A percentile compares a stretch with the other conserved stretches of the same genome.
Conservation (phyloP, 148 eudicot species). For the Vaccinium myrtillus region DNA sequence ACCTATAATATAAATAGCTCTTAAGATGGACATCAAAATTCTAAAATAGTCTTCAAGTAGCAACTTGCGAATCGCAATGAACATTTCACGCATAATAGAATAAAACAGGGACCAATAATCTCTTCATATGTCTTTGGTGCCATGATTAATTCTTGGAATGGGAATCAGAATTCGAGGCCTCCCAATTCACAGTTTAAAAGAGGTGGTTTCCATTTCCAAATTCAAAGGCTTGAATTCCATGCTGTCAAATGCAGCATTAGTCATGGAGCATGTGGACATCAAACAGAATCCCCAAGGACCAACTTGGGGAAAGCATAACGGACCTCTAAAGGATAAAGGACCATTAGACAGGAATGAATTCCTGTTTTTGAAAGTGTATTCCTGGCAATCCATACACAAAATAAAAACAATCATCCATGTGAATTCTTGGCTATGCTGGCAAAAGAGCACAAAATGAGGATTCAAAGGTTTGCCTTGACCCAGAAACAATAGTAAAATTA, state of each 20-base stretch:
- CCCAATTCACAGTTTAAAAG: background rate
- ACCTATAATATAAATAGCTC: background rate
- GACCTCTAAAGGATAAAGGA: background rate
- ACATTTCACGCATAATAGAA: background rate
- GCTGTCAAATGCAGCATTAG: background rate
- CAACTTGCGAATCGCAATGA: background rate
- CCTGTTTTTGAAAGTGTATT: background rate
- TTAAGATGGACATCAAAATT: background rate
- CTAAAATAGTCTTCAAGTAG: background rate
- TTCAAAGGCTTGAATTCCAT: conserved; percentile 9
- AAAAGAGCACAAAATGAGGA: no score
- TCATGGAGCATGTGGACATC: background rate
- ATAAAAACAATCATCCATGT: no score
- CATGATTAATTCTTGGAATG: background rate
- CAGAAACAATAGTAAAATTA: background rate
- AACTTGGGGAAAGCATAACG: background rate
- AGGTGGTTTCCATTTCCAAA: background rate
- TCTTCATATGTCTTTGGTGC: background rate
- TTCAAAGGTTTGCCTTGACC: background rate
- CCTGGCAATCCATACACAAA: no score
- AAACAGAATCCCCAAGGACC: background rate
- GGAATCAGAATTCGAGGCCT: background rate
- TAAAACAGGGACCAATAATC: background rate
- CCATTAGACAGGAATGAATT: background rate
- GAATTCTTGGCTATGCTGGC: no score